These are phyloP conservation scores for Microsporum canis DNA, from an alignment of 2,329 filamentous ascomycete species.

Conservation along the genomic window DNA sequence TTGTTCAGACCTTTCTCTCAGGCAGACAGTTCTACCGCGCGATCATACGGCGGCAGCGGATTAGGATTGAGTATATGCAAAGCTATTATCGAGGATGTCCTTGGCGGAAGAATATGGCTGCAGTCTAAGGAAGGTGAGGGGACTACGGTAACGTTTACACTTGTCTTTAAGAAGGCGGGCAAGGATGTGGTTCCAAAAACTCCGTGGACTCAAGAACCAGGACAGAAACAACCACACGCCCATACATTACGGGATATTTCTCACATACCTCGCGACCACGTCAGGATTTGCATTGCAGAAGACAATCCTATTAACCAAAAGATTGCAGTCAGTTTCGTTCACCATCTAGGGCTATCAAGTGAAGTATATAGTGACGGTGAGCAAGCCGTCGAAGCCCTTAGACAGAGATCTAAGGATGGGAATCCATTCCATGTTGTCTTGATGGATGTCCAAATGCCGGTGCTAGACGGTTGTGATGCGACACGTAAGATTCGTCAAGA, in stretches of 20 bases:
- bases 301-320: conserved; percentile 92
- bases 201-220: conserved; percentile 41
- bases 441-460: conserved; percentile 96
- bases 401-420: conserved; percentile 57
- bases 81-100: conserved; percentile 82
- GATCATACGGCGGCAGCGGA: conserved; percentile 85
- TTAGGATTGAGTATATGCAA: conserved; percentile 91
- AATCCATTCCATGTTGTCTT: conserved; percentile 78
- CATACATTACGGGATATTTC: conserved; percentile 54
- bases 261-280: conserved; percentile 59
- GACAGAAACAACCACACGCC: conserved; percentile 30
- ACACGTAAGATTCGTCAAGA: conserved; percentile 74
- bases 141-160: conserved; percentile 61
- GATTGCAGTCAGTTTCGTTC: conserved; percentile 84
- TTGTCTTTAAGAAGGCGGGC: conserved; percentile 74
- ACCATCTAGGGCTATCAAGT: conserved; percentile 72
- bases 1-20: conserved; percentile 89
- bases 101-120: conserved; percentile 73
- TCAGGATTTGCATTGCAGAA: conserved; percentile 86
- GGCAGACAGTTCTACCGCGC: conserved; percentile 77
- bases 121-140: conserved; percentile 57
- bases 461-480: conserved; percentile 84
- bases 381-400: conserved; percentile 78
- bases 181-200: conserved; percentile 45
- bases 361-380: conserved; percentile 84